phyloP scores from a whole-genome alignment of 2,329 filamentous ascomycete genomes.

The Colletotrichum lentis region DNA sequence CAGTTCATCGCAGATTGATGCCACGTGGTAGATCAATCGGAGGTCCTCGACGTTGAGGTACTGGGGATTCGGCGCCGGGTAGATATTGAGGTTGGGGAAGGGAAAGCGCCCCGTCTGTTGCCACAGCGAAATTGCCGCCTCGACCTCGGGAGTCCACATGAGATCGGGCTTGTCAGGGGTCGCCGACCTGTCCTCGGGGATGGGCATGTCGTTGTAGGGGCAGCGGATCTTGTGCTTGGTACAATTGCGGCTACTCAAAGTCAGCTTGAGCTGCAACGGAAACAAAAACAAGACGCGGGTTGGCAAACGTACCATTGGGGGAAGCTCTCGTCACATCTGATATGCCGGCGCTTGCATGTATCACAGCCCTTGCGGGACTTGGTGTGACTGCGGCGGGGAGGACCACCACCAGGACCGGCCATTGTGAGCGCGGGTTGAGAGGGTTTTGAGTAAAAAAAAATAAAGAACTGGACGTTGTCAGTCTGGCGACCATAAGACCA shows the following conservation, averaged over 20 bases:
- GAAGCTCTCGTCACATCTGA: constrained; percentile 96
- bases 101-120: constrained; percentile 84
- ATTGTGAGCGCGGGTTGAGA: constrained; percentile 63
- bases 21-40: constrained; percentile 89
- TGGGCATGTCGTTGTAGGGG: constrained; percentile 91
- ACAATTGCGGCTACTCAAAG: constrained; percentile 81
- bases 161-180: constrained; percentile 73
- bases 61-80: constrained; percentile 76
- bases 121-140: constrained; percentile 84
- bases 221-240: constrained; percentile 99
- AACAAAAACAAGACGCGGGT: background rate
- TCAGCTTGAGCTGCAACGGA: constrained; percentile 32
- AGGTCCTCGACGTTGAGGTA: constrained; percentile 80
- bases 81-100: constrained; percentile 81
- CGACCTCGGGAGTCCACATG: constrained; percentile 86
- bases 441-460: constrained; percentile 40
- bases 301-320: constrained; percentile 81
- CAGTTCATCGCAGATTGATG: constrained; percentile 84
- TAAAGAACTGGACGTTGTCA: constrained; percentile 42
- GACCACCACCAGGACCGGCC: constrained; percentile 94
- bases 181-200: constrained; percentile 68
- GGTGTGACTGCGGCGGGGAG: constrained; percentile 90
- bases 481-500: constrained; percentile 5
- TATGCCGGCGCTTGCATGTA: constrained; percentile 96
- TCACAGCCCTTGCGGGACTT: constrained; percentile 99